Evolutionary conservation across 139 green algal species (phyloP).

Genomic region (Coelastrella sp.): DNA sequence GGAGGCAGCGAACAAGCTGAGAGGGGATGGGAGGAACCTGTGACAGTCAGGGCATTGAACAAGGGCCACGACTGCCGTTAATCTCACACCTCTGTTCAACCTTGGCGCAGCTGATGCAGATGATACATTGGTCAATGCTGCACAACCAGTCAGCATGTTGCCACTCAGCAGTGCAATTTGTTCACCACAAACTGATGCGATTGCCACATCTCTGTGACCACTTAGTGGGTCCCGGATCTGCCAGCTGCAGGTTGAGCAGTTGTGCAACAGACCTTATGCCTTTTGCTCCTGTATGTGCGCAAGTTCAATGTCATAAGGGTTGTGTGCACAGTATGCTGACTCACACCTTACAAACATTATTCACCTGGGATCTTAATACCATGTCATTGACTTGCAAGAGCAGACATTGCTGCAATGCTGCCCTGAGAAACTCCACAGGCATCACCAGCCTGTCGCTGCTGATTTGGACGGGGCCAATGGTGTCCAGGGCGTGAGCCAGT

Average conservation of each 20-base stretch:
- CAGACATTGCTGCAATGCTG: slow-evolving; percentile 45
- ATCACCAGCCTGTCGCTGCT: slow-evolving; percentile 40
- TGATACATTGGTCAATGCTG: too few species aligned
- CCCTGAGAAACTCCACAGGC: slow-evolving; percentile 41
- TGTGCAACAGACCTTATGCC: too few species aligned
- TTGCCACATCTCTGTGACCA: too few species aligned
- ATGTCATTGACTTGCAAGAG: slow-evolving; percentile 39
- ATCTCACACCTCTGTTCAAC: too few species aligned
- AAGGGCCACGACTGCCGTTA: too few species aligned
- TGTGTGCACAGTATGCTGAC: background rate
- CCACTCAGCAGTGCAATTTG: too few species aligned
- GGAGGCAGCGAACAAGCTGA: slow-evolving; percentile 20
- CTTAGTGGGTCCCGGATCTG: too few species aligned
- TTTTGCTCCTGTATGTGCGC: too few species aligned
- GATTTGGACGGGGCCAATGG: slow-evolving; percentile 17
- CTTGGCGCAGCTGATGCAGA: background rate
- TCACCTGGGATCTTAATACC: background rate
- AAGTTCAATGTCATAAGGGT: too few species aligned
- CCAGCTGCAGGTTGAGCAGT: too few species aligned
- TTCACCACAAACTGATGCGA: too few species aligned
- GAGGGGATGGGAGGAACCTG: slow-evolving; percentile 40
- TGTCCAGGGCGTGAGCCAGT: slow-evolving; percentile 37
- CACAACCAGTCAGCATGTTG: too few species aligned
- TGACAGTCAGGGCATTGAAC: background rate
- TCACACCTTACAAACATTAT: background rate